Conservation (phyloP, 2,329 filamentous ascomycete species). For the Phyllosticta citrichinensis region DNA sequence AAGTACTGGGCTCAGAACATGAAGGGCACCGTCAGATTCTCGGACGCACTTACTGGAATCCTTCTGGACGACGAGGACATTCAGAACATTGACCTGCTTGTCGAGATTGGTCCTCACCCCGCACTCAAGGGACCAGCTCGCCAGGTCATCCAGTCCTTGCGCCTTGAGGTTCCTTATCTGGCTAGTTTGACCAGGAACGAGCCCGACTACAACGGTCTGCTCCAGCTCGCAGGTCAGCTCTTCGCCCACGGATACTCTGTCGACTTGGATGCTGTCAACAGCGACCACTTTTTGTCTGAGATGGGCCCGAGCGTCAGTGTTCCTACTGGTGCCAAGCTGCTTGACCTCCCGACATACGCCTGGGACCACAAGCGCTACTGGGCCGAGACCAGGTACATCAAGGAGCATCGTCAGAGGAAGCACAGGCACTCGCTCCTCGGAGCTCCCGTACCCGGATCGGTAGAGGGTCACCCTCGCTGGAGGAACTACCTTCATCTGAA, state of each 20-base stretch:
- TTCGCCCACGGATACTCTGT: conserved; percentile 13
- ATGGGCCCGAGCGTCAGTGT: conserved; percentile 8
- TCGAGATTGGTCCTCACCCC: conserved; percentile 40
- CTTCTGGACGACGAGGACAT: not conserved
- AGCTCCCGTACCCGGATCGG: conserved; percentile 5
- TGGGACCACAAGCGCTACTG: conserved; percentile 20
- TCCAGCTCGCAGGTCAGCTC: conserved; percentile 13
- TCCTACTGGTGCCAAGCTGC: conserved; percentile 11
- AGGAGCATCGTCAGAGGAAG: conserved; percentile 3
- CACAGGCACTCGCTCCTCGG: conserved; percentile 15
- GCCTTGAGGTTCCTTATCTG: not conserved
- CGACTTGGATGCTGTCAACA: conserved; percentile 17
- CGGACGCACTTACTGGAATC: conserved; percentile 26
- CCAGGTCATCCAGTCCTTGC: conserved; percentile 18
- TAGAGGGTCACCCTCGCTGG: conserved; percentile 16
- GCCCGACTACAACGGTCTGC: conserved; percentile 1
- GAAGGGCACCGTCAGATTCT: conserved; percentile 36
- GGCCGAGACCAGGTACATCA: conserved; percentile 9
- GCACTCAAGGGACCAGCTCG: conserved; percentile 33
- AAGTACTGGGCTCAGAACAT: conserved; percentile 40
- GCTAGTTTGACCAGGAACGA: not conserved
- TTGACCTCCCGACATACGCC: conserved; percentile 17
- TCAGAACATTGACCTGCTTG: conserved; percentile 19
- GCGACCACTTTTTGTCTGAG: not conserved
- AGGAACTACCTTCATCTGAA: conserved; percentile 9